Base-by-base conservation (phyloP, 768 basidiomycete species). In the Mycena crocata region DNA sequence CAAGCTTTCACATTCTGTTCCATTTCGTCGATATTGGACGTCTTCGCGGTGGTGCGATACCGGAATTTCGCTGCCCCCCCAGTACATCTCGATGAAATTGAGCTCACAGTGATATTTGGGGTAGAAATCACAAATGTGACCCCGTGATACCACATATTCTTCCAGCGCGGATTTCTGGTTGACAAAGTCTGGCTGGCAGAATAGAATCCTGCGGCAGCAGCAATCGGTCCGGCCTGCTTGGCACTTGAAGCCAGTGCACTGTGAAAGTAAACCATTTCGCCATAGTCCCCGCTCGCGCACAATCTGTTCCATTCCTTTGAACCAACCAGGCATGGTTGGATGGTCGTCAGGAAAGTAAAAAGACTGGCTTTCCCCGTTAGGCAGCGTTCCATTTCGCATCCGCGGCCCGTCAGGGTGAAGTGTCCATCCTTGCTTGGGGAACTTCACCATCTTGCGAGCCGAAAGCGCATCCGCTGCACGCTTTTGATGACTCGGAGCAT, bases 271-370 rank as follows among this genome's bases (percentile, higher is more conserved):
- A 23, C 26, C 35, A 48, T 35, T 28, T 21, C 3, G 58, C 46
- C 35, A 59, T 9, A 59, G 44, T 2, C 28, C 37, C 1, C 35
- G 58, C 26, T 59, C 58, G 9, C 23, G 15, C 14, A 59, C 30
- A 23, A 59, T 59, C 14, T 39, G 12, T 24, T 66, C 30, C 56
- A 67, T 72, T 5, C 72, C 72, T 48, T 73, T 73, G 64, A 72
- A 48, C 46, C 46, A 48, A 26, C 46, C 46, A 28, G n/a, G n/a
- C n/a, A n/a, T n/a, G n/a, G n/a, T n/a, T n/a, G 72, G 72, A 58
- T 80, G 78, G 57, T 77, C 58, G 28, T 75, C 67, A 2, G 68
- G 66, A 55, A 69, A 82, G 65, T 82, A 82, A 14, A 83, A 67
- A 14, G 55, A n/a, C 57, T 83, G 80, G 24, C 55, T 21, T 21